Percentiles rank a stretch among this genome's conserved stretches.
Evolutionary conservation across 2,329 filamentous ascomycete species (phyloP).

Genomic region (Epicoccum sorghinum): DNA sequence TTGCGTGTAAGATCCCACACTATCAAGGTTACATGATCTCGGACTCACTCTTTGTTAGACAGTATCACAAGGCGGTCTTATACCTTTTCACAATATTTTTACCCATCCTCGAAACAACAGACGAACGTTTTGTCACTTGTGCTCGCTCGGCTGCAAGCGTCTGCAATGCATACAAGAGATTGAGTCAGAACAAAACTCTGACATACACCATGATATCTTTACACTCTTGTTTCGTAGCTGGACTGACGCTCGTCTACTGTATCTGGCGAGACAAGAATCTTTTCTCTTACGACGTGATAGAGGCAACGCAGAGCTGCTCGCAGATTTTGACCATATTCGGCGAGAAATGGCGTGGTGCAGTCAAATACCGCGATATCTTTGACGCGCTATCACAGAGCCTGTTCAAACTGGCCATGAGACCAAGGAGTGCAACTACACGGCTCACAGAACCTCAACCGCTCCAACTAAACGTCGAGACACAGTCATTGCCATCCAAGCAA

Average conservation of each 20-base stretch:
- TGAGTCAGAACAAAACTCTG: constrained; percentile 33
- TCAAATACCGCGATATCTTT: constrained; percentile 39
- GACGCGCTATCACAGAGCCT: constrained; percentile 30
- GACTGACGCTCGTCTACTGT: constrained; percentile 34
- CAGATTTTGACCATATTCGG: constrained; percentile 36
- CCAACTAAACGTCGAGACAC: neutral
- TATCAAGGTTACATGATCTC: neutral
- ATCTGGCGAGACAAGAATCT: constrained; percentile 33
- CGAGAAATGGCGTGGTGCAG: constrained; percentile 35
- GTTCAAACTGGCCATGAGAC: constrained; percentile 17
- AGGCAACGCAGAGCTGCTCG: constrained; percentile 33
- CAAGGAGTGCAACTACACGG: neutral
- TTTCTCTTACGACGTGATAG: constrained; percentile 34
- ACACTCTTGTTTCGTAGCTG: constrained; percentile 37
- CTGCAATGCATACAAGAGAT: constrained; percentile 32
- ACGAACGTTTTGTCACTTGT: constrained; percentile 30
- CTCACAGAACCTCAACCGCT: neutral
- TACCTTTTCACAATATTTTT: constrained; percentile 33
- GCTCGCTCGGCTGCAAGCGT: constrained; percentile 32
- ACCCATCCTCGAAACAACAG: constrained; percentile 24
- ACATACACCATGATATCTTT: constrained; percentile 37
- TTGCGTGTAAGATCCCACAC: constrained; percentile 10
- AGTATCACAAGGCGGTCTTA: constrained; percentile 37
- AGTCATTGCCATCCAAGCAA: neutral
- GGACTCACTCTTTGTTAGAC: neutral